Conservation (phyloP, 2,329 filamentous ascomycete genomes). For the Arthrinium puccinioides region DNA sequence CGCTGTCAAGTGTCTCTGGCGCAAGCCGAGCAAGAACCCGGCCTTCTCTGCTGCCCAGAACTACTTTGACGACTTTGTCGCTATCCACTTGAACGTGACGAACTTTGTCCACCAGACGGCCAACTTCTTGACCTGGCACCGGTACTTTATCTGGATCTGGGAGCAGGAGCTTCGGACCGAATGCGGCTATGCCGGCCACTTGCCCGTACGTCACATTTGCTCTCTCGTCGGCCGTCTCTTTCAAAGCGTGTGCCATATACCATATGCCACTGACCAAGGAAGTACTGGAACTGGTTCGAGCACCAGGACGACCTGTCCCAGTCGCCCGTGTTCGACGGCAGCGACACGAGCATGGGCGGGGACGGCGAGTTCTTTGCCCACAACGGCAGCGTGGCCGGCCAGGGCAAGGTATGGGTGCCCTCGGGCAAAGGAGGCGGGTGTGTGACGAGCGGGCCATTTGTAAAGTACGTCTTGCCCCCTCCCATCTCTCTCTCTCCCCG, state of each 20-base stretch:
- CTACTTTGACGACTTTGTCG: slow-evolving; percentile 1
- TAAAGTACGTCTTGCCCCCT: not conserved
- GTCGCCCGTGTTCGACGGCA: slow-evolving; percentile 33
- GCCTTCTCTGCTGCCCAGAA: not conserved
- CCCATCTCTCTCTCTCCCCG: too few relatives aligned
- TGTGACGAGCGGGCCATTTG: slow-evolving; percentile 24
- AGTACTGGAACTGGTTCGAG: slow-evolving; percentile 29
- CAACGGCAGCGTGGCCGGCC: slow-evolving; percentile 11
- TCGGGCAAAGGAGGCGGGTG: slow-evolving; percentile 28
- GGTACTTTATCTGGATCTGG: slow-evolving; percentile 21
- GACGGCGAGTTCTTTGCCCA: slow-evolving; percentile 25
- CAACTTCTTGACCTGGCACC: slow-evolving; percentile 22
- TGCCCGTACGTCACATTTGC: slow-evolving; percentile 10
- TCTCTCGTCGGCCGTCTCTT: too few relatives aligned
- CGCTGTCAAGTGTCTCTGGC: not conserved
- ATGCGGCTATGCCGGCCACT: slow-evolving; percentile 21
- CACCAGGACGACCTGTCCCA: slow-evolving; percentile 19
- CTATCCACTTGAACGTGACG: not conserved
- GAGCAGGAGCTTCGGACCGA: slow-evolving; percentile 21
- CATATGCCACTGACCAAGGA: too few relatives aligned
- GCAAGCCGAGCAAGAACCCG: not conserved
- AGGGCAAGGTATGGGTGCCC: slow-evolving; percentile 21
- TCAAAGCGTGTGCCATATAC: too few relatives aligned
- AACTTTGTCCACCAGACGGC: not conserved
- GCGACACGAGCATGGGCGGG: slow-evolving; percentile 28